These are phyloP conservation scores for Penicillium sp. DNA, from an alignment of 2,329 filamentous ascomycete genomes.

Conservation along the genomic window DNA sequence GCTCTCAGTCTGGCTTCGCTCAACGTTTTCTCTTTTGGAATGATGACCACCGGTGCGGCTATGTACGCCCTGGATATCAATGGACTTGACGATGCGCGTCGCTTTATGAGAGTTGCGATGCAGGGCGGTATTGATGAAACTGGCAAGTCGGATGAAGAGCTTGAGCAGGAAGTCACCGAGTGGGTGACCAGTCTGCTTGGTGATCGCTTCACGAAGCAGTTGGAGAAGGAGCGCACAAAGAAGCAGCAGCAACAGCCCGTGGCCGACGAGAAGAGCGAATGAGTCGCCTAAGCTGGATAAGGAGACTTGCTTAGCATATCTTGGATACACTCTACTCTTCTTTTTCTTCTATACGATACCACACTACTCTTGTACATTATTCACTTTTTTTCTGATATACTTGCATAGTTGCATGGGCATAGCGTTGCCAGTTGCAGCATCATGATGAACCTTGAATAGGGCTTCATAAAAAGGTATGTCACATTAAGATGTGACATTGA, in stretches of 20 bases:
- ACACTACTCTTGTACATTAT: conserved; percentile 19
- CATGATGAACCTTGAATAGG: neutral
- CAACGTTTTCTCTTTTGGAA: conserved; percentile 74
- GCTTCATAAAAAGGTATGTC: neutral
- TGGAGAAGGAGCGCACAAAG: conserved; percentile 35
- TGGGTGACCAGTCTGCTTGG: conserved; percentile 53
- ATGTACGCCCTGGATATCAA: conserved; percentile 78
- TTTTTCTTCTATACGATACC: conserved; percentile 11
- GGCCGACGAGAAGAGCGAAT: conserved; percentile 5
- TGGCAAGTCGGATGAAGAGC: conserved; percentile 46
- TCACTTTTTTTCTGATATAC: conserved; percentile 7
- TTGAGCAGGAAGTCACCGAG: conserved; percentile 56
- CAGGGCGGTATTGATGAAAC: conserved; percentile 60
- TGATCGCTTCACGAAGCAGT: conserved; percentile 49
- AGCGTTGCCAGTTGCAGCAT: conserved; percentile 9
- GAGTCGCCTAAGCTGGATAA: neutral
- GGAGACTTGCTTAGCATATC: neutral
- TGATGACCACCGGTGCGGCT: conserved; percentile 72
- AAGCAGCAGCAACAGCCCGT: conserved; percentile 10
- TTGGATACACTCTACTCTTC: conserved; percentile 23
- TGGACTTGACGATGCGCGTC: conserved; percentile 64
- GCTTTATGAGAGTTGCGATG: conserved; percentile 60
- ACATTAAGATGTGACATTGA: neutral
- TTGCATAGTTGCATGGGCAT: conserved; percentile 5
- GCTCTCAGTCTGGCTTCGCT: conserved; percentile 84